Evolutionary conservation across 176 grass and related monocot genomes (phyloP).

Genomic region (Oryza punctata): DNA sequence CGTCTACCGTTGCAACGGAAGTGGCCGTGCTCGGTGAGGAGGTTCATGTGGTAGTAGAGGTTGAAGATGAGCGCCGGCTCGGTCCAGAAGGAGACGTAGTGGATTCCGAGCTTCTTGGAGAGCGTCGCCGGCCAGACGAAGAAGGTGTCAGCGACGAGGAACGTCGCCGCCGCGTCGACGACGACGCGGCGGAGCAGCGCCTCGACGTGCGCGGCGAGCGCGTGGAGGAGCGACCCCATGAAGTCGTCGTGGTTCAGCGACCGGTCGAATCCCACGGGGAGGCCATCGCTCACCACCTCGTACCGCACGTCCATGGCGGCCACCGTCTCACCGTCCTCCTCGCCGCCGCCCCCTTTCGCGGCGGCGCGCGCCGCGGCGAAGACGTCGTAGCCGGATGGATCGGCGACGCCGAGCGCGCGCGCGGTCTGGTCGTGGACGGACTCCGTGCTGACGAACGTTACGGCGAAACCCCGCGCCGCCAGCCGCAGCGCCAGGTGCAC

Average conservation of each 20-base stretch:
- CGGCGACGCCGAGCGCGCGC: constrained; percentile 15
- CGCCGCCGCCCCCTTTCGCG: neutral
- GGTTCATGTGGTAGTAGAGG: constrained; percentile 63
- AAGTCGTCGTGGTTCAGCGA: constrained; percentile 65
- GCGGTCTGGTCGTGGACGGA: constrained; percentile 53
- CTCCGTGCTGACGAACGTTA: constrained; percentile 74
- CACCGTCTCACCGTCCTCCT: neutral
- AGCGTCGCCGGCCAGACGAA: constrained; percentile 68
- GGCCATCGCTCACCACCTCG: constrained; percentile 62
- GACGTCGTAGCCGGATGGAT: constrained; percentile 1
- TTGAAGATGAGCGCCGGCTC: constrained; percentile 65
- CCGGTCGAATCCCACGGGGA: constrained; percentile 58
- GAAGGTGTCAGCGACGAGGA: constrained; percentile 68
- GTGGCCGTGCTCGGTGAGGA: constrained; percentile 57
- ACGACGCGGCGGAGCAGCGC: constrained; percentile 60
- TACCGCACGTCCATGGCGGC: constrained; percentile 54
- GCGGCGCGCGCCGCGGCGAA: constrained; percentile 23
- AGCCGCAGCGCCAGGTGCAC: constrained; percentile 59
- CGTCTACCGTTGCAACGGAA: constrained; percentile 51
- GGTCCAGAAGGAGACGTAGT: constrained; percentile 76
- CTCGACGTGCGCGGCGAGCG: constrained; percentile 64
- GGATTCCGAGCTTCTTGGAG: constrained; percentile 47
- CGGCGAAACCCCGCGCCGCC: constrained; percentile 47
- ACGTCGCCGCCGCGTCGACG: constrained; percentile 42
- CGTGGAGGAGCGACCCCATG: constrained; percentile 57